Base-by-base conservation (phyloP, 73 alveolate genomes). In the Uronychia binucleata region DNA sequence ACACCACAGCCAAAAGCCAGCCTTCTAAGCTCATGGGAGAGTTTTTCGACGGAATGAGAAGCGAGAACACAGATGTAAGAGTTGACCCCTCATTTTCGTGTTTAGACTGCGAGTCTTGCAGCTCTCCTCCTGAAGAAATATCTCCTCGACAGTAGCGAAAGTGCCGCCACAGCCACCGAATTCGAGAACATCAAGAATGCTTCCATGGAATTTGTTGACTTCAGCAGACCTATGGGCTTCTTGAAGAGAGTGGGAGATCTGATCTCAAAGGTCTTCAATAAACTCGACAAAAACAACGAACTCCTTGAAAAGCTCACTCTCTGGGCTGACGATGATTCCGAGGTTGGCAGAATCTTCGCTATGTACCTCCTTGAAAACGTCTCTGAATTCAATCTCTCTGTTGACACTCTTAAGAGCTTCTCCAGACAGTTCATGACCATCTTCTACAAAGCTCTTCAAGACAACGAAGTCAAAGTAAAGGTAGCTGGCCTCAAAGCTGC, bases 401-500 rank as follows among this genome's bases (percentile, higher is more conserved):
- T 77, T 26, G 86, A 85, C 77, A 76, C 31, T 13, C 33, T 85
- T 77, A 58, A 28, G 32, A 34, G 57, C 19, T 57, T 34, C 81
- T 29, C 81, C 57, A 83, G 67, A n/a, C 32, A 85, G 34, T 85
- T 85, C 79, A 85, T 85, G 91, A 46, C 27, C 14, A 34, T 85
- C 30, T 85, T 85, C 81, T 26, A 59, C 57, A 75, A 78, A 57
- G 33, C 77, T 31, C 57, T 85, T 27, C 74, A 85, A 29, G 91
- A 85, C 33, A 35, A 77, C 1, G 86, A 85, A 31, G 86, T 78
- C 81, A 26, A 46, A 77, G 91, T 85, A 14, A 77, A 75, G 74
- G 91, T 85, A 26, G 91, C 91, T 1, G 86, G 86, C 28, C 58
- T 85, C 29, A 85, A 85, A 32, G 91, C 91, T 29, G 57, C 91